These are phyloP conservation scores for Lodderomyces jiufengensis DNA, from an alignment of 1,139 yeast genomes.

Conservation along the genomic window DNA sequence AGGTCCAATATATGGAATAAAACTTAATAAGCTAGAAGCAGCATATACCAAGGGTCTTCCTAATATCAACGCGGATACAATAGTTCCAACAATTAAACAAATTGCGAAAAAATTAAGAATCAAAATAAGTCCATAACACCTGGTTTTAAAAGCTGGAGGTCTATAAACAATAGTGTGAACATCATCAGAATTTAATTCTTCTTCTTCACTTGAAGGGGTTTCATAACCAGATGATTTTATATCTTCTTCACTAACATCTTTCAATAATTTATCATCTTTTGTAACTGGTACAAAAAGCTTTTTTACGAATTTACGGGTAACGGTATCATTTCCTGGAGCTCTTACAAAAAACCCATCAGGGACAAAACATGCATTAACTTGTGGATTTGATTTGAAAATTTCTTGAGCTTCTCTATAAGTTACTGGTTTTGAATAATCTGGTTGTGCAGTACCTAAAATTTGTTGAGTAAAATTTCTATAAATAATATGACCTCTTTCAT, in stretches of 20 bases:
- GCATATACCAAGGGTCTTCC: constrained; percentile 37
- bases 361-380: constrained; percentile 51
- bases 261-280: constrained; percentile 59
- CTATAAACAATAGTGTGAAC: constrained; percentile 76
- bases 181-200: constrained; percentile 46
- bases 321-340: constrained; percentile 81
- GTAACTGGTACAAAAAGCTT: constrained; percentile 79
- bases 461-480: constrained; percentile 52
- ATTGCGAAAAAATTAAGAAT: constrained; percentile 47
- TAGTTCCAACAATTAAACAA: constrained; percentile 27
- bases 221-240: constrained; percentile 11
- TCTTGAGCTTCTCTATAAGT: constrained; percentile 43
- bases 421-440: constrained; percentile 61
- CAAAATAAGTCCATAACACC: constrained; percentile 55
- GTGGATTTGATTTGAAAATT: constrained; percentile 40
- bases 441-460: constrained; percentile 35
- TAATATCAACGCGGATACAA: too few species aligned
- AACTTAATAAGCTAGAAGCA: too few species aligned
- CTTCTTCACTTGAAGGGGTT: constrained; percentile 24
- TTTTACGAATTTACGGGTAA: constrained; percentile 60
- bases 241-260: constrained; percentile 10
- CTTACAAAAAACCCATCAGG: constrained; percentile 81
- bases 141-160: constrained; percentile 69
- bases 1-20: not conserved
- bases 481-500: constrained; percentile 69